Percentiles rank a stretch among this genome's conserved stretches.
These are phyloP conservation scores for Gossypioides kirkii DNA, from an alignment of 345 rosid species.

Conservation along the genomic window DNA sequence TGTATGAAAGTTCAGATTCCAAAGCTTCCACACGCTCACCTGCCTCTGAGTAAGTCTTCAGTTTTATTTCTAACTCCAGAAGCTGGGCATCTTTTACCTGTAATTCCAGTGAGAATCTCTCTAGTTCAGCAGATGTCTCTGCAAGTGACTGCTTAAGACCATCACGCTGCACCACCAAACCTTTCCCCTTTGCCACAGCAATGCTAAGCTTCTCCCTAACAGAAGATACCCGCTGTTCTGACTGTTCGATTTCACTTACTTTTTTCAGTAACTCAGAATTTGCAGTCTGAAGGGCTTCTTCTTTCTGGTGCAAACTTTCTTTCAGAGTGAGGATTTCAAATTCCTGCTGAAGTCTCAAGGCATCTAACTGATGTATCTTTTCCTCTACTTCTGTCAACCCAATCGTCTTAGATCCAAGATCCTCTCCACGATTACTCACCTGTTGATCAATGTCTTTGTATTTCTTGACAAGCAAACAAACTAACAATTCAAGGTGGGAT, in stretches of 20 bases:
- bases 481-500: constrained; percentile 52
- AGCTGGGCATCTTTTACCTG: constrained; percentile 61
- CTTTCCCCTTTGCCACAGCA: constrained; percentile 95
- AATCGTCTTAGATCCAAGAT: constrained; percentile 39
- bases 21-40: constrained; percentile 92
- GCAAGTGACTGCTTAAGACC: constrained; percentile 66
- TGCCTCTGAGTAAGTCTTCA: constrained; percentile 72
- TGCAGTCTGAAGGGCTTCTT: constrained; percentile 44
- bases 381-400: constrained; percentile 49
- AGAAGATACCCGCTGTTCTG: constrained; percentile 79
- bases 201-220: constrained; percentile 94
- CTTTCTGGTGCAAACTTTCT: constrained; percentile 44
- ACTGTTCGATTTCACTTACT: constrained; percentile 62
- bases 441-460: constrained; percentile 45
- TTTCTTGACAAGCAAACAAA: constrained; percentile 59
- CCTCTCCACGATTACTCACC: constrained; percentile 32
- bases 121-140: constrained; percentile 66
- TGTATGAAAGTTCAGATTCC: constrained; percentile 96
- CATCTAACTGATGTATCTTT: constrained; percentile 34
- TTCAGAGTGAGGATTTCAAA: constrained; percentile 48
- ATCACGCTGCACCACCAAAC: constrained; percentile 81
- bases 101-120: constrained; percentile 68
- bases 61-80: constrained; percentile 66
- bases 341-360: constrained; percentile 53
- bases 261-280: constrained; percentile 54